Percentiles rank a stretch among this genome's conserved stretches.
Conservation (phyloP, 345 rosid species). For the Lumnitzera littorea region DNA sequence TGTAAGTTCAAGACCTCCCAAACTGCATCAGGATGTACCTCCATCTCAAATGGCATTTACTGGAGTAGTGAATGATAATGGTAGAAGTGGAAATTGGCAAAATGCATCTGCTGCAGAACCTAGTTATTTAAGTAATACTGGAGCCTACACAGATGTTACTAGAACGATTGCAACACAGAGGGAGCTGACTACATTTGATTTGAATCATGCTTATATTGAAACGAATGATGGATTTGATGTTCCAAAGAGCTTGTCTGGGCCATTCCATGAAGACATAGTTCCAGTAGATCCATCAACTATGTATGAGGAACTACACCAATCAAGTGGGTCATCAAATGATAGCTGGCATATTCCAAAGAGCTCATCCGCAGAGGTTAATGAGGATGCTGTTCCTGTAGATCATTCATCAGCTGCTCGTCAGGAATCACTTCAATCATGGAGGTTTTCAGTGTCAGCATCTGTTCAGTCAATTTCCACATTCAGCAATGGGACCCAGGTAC, state of each 20-base stretch:
- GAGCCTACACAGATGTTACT: constrained; percentile 16
- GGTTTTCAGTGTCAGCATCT: constrained; percentile 95
- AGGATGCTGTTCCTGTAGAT: constrained; percentile 56
- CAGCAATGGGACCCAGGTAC: constrained; percentile 84
- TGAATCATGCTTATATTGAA: constrained; percentile 80
- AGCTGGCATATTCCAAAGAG: constrained; percentile 67
- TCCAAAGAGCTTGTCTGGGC: too few species aligned
- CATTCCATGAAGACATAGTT: too few species aligned
- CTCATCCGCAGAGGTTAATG: constrained; percentile 52
- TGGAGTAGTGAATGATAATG: constrained; percentile 15
- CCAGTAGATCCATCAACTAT: too few species aligned
- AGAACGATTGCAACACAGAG: too few species aligned
- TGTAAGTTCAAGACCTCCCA: constrained; percentile 34
- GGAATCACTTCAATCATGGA: constrained; percentile 78
- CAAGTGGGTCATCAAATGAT: constrained; percentile 37
- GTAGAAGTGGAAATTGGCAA: constrained; percentile 20
- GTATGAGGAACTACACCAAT: too few species aligned
- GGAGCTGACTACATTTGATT: constrained; percentile 80
- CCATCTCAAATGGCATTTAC: constrained; percentile 31
- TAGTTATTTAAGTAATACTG: background rate
- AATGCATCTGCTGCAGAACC: constrained; percentile 9
- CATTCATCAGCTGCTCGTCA: constrained; percentile 75
- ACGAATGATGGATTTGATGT: too few species aligned
- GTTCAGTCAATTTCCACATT: constrained; percentile 94
- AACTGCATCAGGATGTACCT: constrained; percentile 29